Evolutionary conservation across 2,329 filamentous ascomycete species (phyloP).

Genomic region (Pyrenophora tritici-repentis): DNA sequence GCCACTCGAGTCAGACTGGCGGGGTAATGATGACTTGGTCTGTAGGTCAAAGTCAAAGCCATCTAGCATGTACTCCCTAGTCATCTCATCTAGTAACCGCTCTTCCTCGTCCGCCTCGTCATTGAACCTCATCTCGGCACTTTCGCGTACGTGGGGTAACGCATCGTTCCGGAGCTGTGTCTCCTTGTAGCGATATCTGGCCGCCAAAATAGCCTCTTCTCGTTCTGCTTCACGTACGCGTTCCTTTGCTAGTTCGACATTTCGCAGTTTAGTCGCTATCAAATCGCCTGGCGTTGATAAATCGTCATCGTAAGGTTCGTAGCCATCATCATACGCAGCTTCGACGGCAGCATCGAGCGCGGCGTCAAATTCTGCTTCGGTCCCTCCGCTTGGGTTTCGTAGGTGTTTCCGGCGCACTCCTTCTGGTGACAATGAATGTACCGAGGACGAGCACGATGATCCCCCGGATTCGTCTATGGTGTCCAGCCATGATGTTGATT

Average conservation of each 20-base stretch:
- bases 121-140: conserved; percentile 41
- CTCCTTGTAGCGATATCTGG: conserved; percentile 63
- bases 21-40: conserved; percentile 69
- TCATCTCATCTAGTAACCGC: conserved; percentile 78
- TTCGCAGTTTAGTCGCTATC: conserved; percentile 53
- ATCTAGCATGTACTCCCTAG: conserved; percentile 78
- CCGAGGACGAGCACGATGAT: conserved; percentile 73
- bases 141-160: conserved; percentile 46
- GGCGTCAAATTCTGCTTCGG: conserved; percentile 89
- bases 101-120: conserved; percentile 57
- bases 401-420: conserved; percentile 71
- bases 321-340: conserved; percentile 90
- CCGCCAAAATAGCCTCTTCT: conserved; percentile 67
- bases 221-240: conserved; percentile 73
- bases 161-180: conserved; percentile 54
- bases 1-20: conserved; percentile 81
- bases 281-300: conserved; percentile 34
- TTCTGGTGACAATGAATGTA: conserved; percentile 79
- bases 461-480: conserved; percentile 88
- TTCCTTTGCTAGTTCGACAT: conserved; percentile 77
- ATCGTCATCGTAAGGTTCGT: conserved; percentile 68
- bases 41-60: conserved; percentile 77
- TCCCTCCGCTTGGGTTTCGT: conserved; percentile 69
- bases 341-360: conserved; percentile 94
- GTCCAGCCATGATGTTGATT: conserved; percentile 90